These are phyloP conservation scores for Strobilomyces echinocephalus DNA, from an alignment of 768 basidiomycete genomes.

Conservation along the genomic window DNA sequence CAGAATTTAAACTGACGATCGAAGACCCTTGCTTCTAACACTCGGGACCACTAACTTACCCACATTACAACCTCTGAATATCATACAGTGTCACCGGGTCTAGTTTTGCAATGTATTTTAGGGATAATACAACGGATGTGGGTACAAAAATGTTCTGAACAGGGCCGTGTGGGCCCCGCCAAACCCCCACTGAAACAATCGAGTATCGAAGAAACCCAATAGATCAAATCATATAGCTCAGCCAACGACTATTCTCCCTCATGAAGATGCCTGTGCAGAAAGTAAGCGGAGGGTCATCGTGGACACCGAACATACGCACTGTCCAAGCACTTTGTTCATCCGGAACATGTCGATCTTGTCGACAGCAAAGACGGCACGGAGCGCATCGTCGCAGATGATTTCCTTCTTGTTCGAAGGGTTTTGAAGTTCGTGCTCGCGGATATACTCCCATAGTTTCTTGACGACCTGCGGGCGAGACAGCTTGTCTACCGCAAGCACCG, in stretches of 20 bases:
- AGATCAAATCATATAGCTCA: conserved; percentile 2
- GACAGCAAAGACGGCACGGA: conserved; percentile 72
- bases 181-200: not conserved
- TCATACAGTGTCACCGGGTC: not conserved
- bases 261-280: conserved; percentile 28
- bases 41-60: not conserved
- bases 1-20: conserved; percentile 59
- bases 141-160: conserved; percentile 10
- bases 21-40: not conserved
- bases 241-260: conserved; percentile 15
- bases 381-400: conserved; percentile 73
- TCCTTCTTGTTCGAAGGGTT: conserved; percentile 80
- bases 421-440: conserved; percentile 76
- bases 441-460: conserved; percentile 86
- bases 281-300: not conserved
- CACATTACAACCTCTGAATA: not conserved
- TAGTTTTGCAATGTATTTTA: conserved; percentile 8
- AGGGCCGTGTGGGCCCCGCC: not conserved
- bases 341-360: conserved; percentile 90
- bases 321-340: conserved; percentile 88
- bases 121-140: conserved; percentile 6
- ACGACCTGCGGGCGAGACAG: conserved; percentile 87
- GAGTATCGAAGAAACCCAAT: not conserved
- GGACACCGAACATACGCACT: conserved; percentile 39
- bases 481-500: conserved; percentile 59